Evolutionary conservation across 2,329 filamentous ascomycete genomes (phyloP), one percentile per base, ranked within the genome.

Genomic region (Colletotrichum cereale): DNA sequence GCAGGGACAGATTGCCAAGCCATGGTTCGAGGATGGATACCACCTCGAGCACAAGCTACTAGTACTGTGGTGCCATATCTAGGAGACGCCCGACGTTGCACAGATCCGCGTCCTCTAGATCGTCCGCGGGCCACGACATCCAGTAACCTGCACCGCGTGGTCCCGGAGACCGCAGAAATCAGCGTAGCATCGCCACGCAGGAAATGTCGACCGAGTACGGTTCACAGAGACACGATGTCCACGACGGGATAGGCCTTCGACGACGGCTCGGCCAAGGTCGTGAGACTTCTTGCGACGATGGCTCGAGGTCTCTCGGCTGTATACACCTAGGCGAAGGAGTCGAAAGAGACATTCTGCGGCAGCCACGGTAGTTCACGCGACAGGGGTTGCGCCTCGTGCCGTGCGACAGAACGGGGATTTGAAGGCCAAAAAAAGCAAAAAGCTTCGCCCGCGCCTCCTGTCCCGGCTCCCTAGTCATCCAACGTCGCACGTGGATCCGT

Each of bases 301-400:
- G 31, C 21, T 21, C 31, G 11, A 62, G 31, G 58, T 14, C 31
- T 48, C 12, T 48, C 57, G 40, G 42, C 57, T 21, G 40, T 16
- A 29, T 24, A n/a, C 14, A 31, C 14, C 48, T 31, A 38, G 42
- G 3, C 36, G 44, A 12, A 42, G 42, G 36, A 60, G 24, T 31
- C 16, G 7, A 53, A 52, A 63, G 52, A 71, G 64, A 71, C 68
- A 63, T 63, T 53, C 36, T 68, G 65, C 44, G 55, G 57, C 64
- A 57, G 68, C 57, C 58, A 68, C 65, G 40, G 18, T 71, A n/a
- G 44, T 31, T 44, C 21, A 8, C 31, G 5, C 21, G 50, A 36
- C 38, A 24, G 47, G 14, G 31, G 21, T 56, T 29, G 24, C 56
- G 36, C 63, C 42, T 58, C 56, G 42, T 60, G 18, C 36, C 24